phyloP scores from a whole-genome alignment of 495 filamentous ascomycete species.

The Mytilinidion resinicola region DNA sequence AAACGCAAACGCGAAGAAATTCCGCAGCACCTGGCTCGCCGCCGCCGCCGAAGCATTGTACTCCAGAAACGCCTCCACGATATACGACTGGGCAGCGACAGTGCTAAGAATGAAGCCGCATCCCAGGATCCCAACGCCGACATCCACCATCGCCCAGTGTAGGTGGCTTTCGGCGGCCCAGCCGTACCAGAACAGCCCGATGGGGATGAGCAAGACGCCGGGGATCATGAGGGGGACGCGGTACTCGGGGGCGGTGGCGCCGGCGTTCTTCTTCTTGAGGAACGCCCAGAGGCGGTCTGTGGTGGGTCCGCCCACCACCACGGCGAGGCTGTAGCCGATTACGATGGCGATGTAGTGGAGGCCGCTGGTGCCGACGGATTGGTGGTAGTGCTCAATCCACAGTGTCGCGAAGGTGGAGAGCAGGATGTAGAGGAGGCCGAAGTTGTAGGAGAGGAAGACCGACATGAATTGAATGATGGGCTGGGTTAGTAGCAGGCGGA shows the following conservation, averaged over 20 bases:
- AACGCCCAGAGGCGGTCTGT: slow-evolving; percentile 27
- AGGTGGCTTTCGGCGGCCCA: slow-evolving; percentile 39
- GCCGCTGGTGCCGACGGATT: slow-evolving; percentile 31
- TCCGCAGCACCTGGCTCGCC: slow-evolving; percentile 29
- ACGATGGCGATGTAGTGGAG: slow-evolving; percentile 39
- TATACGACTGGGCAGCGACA: slow-evolving; percentile 35
- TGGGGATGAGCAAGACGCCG: slow-evolving; percentile 39
- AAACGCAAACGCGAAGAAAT: slow-evolving; percentile 21
- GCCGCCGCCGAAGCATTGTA: slow-evolving; percentile 36
- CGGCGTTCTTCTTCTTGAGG: slow-evolving; percentile 11
- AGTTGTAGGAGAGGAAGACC: slow-evolving; percentile 35
- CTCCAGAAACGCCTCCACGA: slow-evolving; percentile 35
- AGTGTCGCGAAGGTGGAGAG: slow-evolving; percentile 38
- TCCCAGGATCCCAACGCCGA: slow-evolving; percentile 25
- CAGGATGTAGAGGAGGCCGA: slow-evolving; percentile 39
- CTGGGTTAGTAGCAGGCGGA: slow-evolving; percentile 33
- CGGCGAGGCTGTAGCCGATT: slow-evolving; percentile 26
- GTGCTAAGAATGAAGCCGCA: slow-evolving; percentile 5
- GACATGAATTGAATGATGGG: slow-evolving; percentile 37
- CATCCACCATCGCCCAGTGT: slow-evolving; percentile 45
- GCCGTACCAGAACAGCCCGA: slow-evolving; percentile 46
- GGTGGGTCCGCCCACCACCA: slow-evolving; percentile 24
- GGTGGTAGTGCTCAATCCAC: slow-evolving; percentile 35
- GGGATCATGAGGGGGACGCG: slow-evolving; percentile 34
- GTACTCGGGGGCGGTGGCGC: slow-evolving; percentile 29